Conservation (phyloP, 2,329 filamentous ascomycete species). For the Cordyceps cateniannulata region DNA sequence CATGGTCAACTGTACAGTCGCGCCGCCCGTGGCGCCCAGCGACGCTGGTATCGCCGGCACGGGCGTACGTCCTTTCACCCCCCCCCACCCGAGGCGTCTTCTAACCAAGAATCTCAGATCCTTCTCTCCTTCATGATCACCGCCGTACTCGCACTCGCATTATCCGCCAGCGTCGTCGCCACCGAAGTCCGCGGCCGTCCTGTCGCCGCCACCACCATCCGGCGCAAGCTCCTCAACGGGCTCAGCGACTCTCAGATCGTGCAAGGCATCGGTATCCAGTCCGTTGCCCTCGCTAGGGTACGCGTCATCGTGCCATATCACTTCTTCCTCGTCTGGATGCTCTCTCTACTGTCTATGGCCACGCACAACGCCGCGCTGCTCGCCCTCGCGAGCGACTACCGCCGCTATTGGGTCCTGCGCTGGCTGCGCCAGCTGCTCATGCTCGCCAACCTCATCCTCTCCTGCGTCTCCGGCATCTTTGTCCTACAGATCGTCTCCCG, state of each 20-base stretch:
- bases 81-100: too few species aligned
- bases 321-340: constrained; percentile 66
- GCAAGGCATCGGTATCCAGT: constrained; percentile 62
- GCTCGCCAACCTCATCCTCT: constrained; percentile 57
- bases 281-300: constrained; percentile 54
- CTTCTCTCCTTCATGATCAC: constrained; percentile 62
- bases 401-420: constrained; percentile 58
- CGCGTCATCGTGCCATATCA: constrained; percentile 57
- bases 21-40: constrained; percentile 25
- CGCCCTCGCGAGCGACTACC: constrained; percentile 60
- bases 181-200: constrained; percentile 42
- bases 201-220: constrained; percentile 46
- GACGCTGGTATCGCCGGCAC: constrained; percentile 53
- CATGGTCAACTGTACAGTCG: not conserved
- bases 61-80: constrained; percentile 35
- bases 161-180: constrained; percentile 51
- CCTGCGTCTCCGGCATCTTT: constrained; percentile 49
- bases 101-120: constrained; percentile 37
- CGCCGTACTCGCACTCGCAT: constrained; percentile 47
- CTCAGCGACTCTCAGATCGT: constrained; percentile 65
- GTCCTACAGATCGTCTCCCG: constrained; percentile 49
- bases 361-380: constrained; percentile 60
- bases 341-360: constrained; percentile 56
- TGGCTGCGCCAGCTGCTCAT: constrained; percentile 62
- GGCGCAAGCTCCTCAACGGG: constrained; percentile 57